Percentiles rank a stretch among this genome's conserved stretches.
Evolutionary conservation across 805 yeast species (phyloP).

Genomic region (Kregervanrija fluxuum): DNA sequence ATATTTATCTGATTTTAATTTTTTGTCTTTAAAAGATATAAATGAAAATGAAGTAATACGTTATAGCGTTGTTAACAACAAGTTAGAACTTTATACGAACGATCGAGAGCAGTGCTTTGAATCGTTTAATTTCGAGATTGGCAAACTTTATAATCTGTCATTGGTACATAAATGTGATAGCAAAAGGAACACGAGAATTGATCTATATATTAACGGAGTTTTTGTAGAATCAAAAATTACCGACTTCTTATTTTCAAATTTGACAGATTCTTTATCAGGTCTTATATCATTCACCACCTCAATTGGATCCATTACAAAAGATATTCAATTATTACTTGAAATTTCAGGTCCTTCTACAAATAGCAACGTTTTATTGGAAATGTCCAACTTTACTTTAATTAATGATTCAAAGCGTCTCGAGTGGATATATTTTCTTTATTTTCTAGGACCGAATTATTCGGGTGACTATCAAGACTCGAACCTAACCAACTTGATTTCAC

Average conservation of each 20-base stretch:
- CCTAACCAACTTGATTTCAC: slow-evolving; percentile 27
- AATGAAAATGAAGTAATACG: not conserved
- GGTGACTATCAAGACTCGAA: slow-evolving; percentile 34
- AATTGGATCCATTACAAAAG: not conserved
- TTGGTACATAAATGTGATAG: slow-evolving; percentile 19
- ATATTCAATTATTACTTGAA: slow-evolving; percentile 2
- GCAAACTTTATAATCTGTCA: slow-evolving; percentile 20
- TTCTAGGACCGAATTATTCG: slow-evolving; percentile 44
- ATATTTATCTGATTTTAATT: not conserved
- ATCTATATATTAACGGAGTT: slow-evolving; percentile 43
- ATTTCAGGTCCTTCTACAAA: slow-evolving; percentile 20
- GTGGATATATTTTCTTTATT: slow-evolving; percentile 45
- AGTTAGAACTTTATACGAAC: slow-evolving; percentile 10
- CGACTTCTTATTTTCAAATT: slow-evolving; percentile 6
- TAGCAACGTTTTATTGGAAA: slow-evolving; percentile 18
- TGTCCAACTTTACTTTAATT: slow-evolving; percentile 32
- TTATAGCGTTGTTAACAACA: slow-evolving; percentile 8
- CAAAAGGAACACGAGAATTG: slow-evolving; percentile 28
- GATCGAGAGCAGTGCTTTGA: slow-evolving; percentile 17
- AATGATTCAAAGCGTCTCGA: slow-evolving; percentile 33
- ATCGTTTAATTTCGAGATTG: slow-evolving; percentile 21
- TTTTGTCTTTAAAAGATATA: not conserved
- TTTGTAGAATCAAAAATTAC: slow-evolving; percentile 27
- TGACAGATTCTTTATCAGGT: not conserved
- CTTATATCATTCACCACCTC: no score